phyloP scores from a whole-genome alignment of 1,139 yeast species.

The Geotrichum reessii region DNA sequence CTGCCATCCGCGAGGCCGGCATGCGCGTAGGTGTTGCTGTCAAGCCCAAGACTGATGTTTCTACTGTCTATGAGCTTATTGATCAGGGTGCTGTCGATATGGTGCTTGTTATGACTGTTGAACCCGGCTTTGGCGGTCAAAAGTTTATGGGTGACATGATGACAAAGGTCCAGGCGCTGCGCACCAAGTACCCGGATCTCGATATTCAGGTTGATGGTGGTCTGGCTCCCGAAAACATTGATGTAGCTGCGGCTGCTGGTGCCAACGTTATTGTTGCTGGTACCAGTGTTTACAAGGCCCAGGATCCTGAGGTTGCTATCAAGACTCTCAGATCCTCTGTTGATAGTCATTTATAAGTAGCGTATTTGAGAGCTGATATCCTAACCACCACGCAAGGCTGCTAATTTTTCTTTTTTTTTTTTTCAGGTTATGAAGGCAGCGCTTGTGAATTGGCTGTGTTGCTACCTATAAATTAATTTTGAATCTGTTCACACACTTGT shows the following conservation, averaged over 20 bases:
- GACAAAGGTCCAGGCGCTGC: conserved; percentile 81
- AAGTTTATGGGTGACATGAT: conserved; percentile 93
- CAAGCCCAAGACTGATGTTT: conserved; percentile 91
- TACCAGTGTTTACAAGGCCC: conserved; percentile 83
- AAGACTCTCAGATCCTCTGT: conserved; percentile 45
- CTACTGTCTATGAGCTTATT: conserved; percentile 69
- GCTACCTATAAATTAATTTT: no score
- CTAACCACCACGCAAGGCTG: not conserved
- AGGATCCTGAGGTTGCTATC: conserved; percentile 70
- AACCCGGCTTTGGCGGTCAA: conserved; percentile 99
- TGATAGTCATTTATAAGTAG: not conserved
- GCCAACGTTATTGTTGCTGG: conserved; percentile 99
- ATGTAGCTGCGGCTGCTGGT: conserved; percentile 85
- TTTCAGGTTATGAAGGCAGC: no score
- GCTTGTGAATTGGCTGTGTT: no score
- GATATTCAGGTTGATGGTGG: conserved; percentile 98
- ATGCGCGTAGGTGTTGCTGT: conserved; percentile 93
- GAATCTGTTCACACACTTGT: no score
- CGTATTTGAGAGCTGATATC: not conserved
- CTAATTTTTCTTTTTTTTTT: not conserved
- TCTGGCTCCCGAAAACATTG: conserved; percentile 75
- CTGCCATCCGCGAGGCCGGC: conserved; percentile 69
- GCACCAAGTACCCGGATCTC: conserved; percentile 67
- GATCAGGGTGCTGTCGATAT: conserved; percentile 51
- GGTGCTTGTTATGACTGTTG: conserved; percentile 96